A percentile compares a stretch with the other conserved stretches of the same genome.
Evolutionary conservation across 768 basidiomycete genomes (phyloP).

Genomic region (Atractiella rhizophila): DNA sequence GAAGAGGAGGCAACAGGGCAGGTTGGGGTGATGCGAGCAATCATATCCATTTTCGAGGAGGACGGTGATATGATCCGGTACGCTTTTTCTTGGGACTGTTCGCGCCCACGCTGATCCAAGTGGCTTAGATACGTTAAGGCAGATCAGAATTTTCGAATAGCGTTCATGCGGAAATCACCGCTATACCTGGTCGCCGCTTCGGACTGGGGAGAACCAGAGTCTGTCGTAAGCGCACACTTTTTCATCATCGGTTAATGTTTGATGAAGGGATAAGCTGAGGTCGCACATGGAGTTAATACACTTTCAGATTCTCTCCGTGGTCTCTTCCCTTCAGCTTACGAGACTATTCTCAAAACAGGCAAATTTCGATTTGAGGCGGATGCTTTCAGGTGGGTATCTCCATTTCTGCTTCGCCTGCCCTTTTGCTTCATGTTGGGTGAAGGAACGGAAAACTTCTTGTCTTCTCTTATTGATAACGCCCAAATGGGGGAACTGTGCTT

Average conservation of each 20-base stretch:
- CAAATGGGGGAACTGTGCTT: slow-evolving; percentile 26
- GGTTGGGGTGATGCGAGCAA: slow-evolving; percentile 79
- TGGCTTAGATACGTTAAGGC: slow-evolving; percentile 44
- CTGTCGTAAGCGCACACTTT: slow-evolving; percentile 39
- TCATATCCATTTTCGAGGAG: slow-evolving; percentile 85
- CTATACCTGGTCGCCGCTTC: slow-evolving; percentile 79
- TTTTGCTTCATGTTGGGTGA: background rate
- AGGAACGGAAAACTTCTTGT: slow-evolving; percentile 5
- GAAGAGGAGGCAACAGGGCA: slow-evolving; percentile 44
- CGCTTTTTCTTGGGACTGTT: slow-evolving; percentile 18
- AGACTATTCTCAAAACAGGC: slow-evolving; percentile 65
- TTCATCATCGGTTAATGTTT: background rate
- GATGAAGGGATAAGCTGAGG: slow-evolving; percentile 37
- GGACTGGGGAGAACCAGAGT: slow-evolving; percentile 86
- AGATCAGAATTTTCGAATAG: slow-evolving; percentile 54
- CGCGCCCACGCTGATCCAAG: background rate
- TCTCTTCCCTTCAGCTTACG: slow-evolving; percentile 58
- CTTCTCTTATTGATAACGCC: slow-evolving; percentile 24
- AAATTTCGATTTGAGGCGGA: slow-evolving; percentile 53
- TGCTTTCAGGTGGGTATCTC: slow-evolving; percentile 21
- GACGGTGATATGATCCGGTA: slow-evolving; percentile 44
- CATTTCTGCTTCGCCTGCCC: background rate
- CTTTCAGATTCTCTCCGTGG: slow-evolving; percentile 70
- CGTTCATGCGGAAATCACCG: slow-evolving; percentile 61
- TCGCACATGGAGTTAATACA: slow-evolving; percentile 86